phyloP scores from a whole-genome alignment of 257 asterid genomes.

The Forsythia viridissima region DNA sequence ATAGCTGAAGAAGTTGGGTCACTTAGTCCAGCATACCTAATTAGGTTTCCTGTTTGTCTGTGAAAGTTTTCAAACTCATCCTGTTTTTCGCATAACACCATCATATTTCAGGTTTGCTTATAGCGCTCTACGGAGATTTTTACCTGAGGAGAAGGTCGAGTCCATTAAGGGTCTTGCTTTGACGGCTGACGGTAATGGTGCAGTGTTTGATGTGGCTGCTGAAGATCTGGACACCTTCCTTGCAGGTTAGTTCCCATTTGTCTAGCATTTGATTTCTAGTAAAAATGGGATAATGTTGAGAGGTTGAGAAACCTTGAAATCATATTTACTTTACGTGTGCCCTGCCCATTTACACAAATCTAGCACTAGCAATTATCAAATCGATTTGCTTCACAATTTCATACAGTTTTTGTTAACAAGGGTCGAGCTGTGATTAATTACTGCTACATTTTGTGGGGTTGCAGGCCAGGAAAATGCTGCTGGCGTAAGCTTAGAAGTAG shows the following conservation, averaged over 20 bases:
- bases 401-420: not conserved
- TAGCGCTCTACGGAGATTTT: conserved; percentile 68
- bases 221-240: conserved; percentile 68
- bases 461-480: conserved; percentile 65
- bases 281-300: too few relatives aligned
- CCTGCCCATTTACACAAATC: too few relatives aligned
- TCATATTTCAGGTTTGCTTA: conserved; percentile 57
- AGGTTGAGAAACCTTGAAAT: too few relatives aligned
- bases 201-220: conserved; percentile 81
- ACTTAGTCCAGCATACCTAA: not conserved
- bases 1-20: too few relatives aligned
- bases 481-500: conserved; percentile 68
- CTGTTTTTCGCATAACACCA: not conserved
- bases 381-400: too few relatives aligned
- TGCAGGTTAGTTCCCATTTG: conserved; percentile 45
- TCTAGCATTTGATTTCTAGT: not conserved
- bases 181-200: conserved; percentile 90
- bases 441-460: conserved; percentile 2
- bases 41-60: not conserved
- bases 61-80: not conserved
- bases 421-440: not conserved
- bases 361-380: too few relatives aligned
- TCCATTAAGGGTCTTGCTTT: conserved; percentile 83
- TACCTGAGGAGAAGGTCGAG: conserved; percentile 85
- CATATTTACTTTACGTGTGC: too few relatives aligned